A percentile compares a stretch with the other conserved stretches of the same genome.
phyloP scores from a whole-genome alignment of 768 basidiomycete species.

The Phylloporus arenicola region DNA sequence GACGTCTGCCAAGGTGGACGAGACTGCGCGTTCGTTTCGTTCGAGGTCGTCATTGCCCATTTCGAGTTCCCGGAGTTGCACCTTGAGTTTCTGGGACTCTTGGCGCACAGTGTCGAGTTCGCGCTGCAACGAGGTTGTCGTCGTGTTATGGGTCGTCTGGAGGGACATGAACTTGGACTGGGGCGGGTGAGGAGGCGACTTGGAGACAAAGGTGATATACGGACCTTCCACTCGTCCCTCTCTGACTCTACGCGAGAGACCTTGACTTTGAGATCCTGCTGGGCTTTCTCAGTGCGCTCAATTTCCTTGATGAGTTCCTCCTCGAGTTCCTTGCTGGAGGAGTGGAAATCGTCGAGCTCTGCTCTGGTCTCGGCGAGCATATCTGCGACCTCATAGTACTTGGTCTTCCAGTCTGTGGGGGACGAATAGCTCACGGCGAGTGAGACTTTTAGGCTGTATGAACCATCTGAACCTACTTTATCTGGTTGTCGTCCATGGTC shows the following conservation, averaged over 20 bases:
- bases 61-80: constrained; percentile 82
- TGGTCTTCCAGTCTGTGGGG: constrained; percentile 66
- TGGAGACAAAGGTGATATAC: constrained; percentile 16
- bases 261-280: constrained; percentile 73
- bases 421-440: constrained; percentile 46
- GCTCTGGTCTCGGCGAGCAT: constrained; percentile 80
- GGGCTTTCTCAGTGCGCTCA: constrained; percentile 79
- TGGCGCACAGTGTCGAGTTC: constrained; percentile 81
- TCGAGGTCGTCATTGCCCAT: constrained; percentile 99
- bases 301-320: constrained; percentile 91
- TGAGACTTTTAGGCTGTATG: constrained; percentile 16
- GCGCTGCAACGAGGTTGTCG: constrained; percentile 84
- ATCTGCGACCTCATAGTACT: constrained; percentile 77
- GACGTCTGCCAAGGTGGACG: constrained; percentile 75
- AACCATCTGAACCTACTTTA: constrained; percentile 41
- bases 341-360: constrained; percentile 84
- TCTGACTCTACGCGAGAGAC: constrained; percentile 66
- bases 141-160: constrained; percentile 87
- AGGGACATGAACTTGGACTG: constrained; percentile 82
- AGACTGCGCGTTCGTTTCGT: constrained; percentile 84
- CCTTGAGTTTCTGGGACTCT: constrained; percentile 63
- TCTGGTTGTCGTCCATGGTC: constrained; percentile 54
- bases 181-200: constrained; percentile 3
- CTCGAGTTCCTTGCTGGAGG: constrained; percentile 86
- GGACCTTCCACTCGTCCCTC: constrained; percentile 90